phyloP scores from a whole-genome alignment of 2,329 filamentous ascomycete species.

The Aureobasidium subglaciale region DNA sequence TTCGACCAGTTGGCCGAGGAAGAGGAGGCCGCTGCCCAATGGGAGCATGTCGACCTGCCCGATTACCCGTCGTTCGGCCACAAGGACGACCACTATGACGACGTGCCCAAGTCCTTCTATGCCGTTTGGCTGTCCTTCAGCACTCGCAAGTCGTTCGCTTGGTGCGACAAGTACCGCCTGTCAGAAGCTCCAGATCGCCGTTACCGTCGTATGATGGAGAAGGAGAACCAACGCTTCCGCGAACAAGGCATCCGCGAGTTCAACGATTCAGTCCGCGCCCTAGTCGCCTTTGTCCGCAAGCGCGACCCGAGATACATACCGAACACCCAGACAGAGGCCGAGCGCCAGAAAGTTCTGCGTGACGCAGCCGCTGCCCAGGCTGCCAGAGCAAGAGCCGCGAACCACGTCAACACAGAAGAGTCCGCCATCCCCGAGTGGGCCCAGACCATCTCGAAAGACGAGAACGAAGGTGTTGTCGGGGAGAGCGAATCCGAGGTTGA shows the following conservation, averaged over 20 bases:
- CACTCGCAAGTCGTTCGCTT: slow-evolving; percentile 78
- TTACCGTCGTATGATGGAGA: slow-evolving; percentile 80
- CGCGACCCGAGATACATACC: slow-evolving; percentile 78
- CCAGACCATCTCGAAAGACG: slow-evolving; percentile 48
- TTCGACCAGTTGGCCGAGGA: slow-evolving; percentile 77
- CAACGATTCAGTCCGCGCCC: slow-evolving; percentile 80
- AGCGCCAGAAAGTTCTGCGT: slow-evolving; percentile 70
- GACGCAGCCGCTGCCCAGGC: slow-evolving; percentile 79
- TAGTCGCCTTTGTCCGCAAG: slow-evolving; percentile 85
- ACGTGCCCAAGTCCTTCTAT: slow-evolving; percentile 75
- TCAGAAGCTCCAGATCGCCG: slow-evolving; percentile 83
- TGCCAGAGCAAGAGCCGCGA: slow-evolving; percentile 70
- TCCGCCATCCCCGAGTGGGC: slow-evolving; percentile 67
- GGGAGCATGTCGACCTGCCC: slow-evolving; percentile 52
- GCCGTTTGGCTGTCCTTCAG: slow-evolving; percentile 70
- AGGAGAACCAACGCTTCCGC: slow-evolving; percentile 79
- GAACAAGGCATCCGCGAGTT: slow-evolving; percentile 82
- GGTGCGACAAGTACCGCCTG: slow-evolving; percentile 78
- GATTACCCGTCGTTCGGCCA: slow-evolving; percentile 79
- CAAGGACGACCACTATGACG: slow-evolving; percentile 67
- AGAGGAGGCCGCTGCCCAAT: slow-evolving; percentile 67
- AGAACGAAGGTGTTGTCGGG: slow-evolving; percentile 44
- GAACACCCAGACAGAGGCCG: slow-evolving; percentile 69
- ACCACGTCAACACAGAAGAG: slow-evolving; percentile 64
- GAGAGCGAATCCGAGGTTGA: slow-evolving; percentile 40